A percentile compares a stretch with the other conserved stretches of the same genome.
These are phyloP conservation scores for Globisporangium polare DNA, from an alignment of 352 stramenopile genomes.

Conservation along the genomic window DNA sequence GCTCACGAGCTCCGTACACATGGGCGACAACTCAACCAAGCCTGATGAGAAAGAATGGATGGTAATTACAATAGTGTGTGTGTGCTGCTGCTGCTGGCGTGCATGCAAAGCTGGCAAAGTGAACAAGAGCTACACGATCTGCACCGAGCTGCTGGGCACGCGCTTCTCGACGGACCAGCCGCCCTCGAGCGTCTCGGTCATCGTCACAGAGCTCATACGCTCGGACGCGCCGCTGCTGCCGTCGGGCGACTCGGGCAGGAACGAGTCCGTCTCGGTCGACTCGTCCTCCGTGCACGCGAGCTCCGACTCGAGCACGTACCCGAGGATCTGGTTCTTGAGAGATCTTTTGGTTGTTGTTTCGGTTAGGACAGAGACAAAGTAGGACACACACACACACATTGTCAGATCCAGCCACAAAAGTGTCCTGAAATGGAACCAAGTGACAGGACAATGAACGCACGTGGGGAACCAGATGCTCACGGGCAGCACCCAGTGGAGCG, in stretches of 20 bases:
- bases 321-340: constrained; percentile 77
- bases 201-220: constrained; percentile 31
- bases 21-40: background rate
- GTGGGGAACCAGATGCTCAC: constrained; percentile 84
- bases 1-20: background rate
- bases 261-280: constrained; percentile 65
- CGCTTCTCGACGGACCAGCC: constrained; percentile 85
- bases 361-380: background rate
- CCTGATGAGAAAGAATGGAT: background rate
- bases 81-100: background rate
- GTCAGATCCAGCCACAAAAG: constrained; percentile 1
- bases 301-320: constrained; percentile 80
- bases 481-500: constrained; percentile 78
- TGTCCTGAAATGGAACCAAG: background rate
- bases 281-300: constrained; percentile 66
- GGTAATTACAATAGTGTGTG: background rate
- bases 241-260: constrained; percentile 45
- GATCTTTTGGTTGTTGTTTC: constrained; percentile 32
- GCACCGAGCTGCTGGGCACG: constrained; percentile 45
- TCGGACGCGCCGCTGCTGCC: constrained; percentile 2
- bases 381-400: constrained; percentile 3
- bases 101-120: background rate
- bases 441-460: constrained; percentile 28
- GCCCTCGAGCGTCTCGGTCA: constrained; percentile 71
- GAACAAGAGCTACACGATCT: constrained; percentile 38